phyloP scores from a whole-genome alignment of 352 stramenopile species.

The Peronospora belbahrii region DNA sequence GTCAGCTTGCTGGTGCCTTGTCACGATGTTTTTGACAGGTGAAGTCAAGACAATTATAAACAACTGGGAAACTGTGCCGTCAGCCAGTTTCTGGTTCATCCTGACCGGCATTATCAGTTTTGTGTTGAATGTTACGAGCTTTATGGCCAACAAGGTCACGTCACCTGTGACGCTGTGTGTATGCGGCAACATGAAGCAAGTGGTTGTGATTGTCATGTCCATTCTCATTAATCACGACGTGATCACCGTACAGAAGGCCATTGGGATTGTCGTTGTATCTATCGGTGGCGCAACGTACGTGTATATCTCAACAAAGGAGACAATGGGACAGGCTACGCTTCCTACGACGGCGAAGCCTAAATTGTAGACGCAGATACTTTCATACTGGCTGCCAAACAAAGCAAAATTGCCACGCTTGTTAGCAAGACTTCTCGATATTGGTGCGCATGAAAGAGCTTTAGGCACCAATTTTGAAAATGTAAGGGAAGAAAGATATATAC shows the following conservation, averaged over 20 bases:
- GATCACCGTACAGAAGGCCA: constrained; percentile 56
- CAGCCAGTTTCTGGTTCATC: constrained; percentile 64
- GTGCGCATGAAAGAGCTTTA: constrained; percentile 2
- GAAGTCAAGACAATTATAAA: constrained; percentile 54
- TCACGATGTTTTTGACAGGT: constrained; percentile 74
- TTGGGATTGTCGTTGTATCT: constrained; percentile 64
- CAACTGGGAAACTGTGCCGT: constrained; percentile 57
- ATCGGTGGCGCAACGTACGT: constrained; percentile 59
- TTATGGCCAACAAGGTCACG: constrained; percentile 93
- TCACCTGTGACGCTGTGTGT: constrained; percentile 92
- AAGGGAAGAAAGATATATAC: constrained; percentile 6
- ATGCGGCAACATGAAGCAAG: constrained; percentile 93
- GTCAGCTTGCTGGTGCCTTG: constrained; percentile 85
- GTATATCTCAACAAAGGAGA: constrained; percentile 72
- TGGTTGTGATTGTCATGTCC: constrained; percentile 76
- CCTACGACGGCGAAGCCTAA: constrained; percentile 30
- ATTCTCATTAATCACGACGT: constrained; percentile 71
- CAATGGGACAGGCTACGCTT: constrained; percentile 41
- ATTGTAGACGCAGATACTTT: constrained; percentile 16
- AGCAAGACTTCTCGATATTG: constrained; percentile 12
- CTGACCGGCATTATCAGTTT: constrained; percentile 88
- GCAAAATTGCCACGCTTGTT: constrained; percentile 2
- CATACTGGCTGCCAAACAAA: constrained; percentile 10
- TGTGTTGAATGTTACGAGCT: constrained; percentile 90
- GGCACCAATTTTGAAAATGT: not conserved